Evolutionary conservation across 306 rosid genomes (phyloP), one percentile per base, ranked within the genome.

Genomic region (Malus fusca): DNA sequence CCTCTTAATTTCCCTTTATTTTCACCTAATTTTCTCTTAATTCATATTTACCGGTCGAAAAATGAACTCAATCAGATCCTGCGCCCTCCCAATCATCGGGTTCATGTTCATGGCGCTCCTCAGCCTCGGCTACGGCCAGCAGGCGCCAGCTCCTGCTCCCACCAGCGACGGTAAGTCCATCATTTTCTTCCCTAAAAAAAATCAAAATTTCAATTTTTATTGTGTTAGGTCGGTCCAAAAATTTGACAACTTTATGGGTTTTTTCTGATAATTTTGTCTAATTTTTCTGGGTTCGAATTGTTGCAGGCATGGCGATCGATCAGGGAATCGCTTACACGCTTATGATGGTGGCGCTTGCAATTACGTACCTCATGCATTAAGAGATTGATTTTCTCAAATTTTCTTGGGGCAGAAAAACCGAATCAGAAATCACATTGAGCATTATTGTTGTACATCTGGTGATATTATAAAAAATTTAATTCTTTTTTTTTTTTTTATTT

Each of bases 271-370:
- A 56, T 56, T 56, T 1, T 56, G 62, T 48, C 55, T 48, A 56
- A 9, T 56, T 56, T 56, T 61, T 30, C 6, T 61, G 35, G 66
- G 66, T 15, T 31, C 37, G 25, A 64, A 64, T 73, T 66, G 2
- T 59, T 22, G 37, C 83, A 90, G 92, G 92, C 28, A 44, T 85
- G 6, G 85, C 91, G 14, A 63, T 88, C 40, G 97, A 91, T 82
- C 97, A 91, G 86, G 97, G 92, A 71, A 62, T 89, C 71, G 94
- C 90, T 71, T 91, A 87, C 77, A 21, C 78, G 60, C 94, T 91
- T 18, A 79, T 91, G 81, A 0, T 88, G n/a, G 74, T 89, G 75
- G 97, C 97, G 30, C 79, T 91, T 15, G 94, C 84, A 23, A 64
- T 91, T 33, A 88, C 97, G 4, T 91, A 91, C 79, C 77, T 85